Conservation (phyloP, 1,139 yeast genomes). For the Casaregolazyma suthepensis region DNA sequence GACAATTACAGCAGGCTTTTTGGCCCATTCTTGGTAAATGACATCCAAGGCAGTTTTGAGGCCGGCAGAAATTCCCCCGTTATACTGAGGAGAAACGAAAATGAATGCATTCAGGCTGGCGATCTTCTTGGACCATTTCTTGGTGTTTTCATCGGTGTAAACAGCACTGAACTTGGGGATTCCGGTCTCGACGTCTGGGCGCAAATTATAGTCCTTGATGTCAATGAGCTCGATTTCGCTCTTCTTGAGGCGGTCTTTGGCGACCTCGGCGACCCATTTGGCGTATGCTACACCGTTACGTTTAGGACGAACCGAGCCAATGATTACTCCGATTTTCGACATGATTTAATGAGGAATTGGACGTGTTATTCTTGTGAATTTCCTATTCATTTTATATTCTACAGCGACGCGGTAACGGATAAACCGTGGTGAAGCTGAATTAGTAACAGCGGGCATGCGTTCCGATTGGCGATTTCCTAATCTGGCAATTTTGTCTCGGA, state of each 20-base stretch:
- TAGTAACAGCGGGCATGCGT: too few species aligned
- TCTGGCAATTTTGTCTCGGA: too few species aligned
- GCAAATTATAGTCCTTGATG: not conserved
- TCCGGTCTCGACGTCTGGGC: not conserved
- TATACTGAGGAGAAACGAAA: constrained; percentile 33
- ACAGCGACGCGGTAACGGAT: too few species aligned
- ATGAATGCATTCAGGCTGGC: constrained; percentile 23
- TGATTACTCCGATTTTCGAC: not conserved
- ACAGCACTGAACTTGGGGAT: not conserved
- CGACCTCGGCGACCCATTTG: not conserved
- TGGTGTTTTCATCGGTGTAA: constrained; percentile 19
- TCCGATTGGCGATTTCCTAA: too few species aligned
- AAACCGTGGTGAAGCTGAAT: too few species aligned
- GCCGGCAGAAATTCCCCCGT: constrained; percentile 32
- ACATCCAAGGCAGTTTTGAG: constrained; percentile 33
- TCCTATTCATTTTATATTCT: not conserved
- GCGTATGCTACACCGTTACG: not conserved
- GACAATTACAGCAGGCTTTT: constrained; percentile 31
- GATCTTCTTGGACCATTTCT: constrained; percentile 22
- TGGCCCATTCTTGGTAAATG: constrained; percentile 30
- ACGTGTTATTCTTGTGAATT: not conserved
- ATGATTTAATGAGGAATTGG: not conserved
- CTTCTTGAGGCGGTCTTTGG: not conserved
- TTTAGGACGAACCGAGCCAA: not conserved
- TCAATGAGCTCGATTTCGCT: not conserved